Evolutionary conservation across 345 rosid genomes (phyloP).

Genomic region (Eucalyptus camaldulensis): DNA sequence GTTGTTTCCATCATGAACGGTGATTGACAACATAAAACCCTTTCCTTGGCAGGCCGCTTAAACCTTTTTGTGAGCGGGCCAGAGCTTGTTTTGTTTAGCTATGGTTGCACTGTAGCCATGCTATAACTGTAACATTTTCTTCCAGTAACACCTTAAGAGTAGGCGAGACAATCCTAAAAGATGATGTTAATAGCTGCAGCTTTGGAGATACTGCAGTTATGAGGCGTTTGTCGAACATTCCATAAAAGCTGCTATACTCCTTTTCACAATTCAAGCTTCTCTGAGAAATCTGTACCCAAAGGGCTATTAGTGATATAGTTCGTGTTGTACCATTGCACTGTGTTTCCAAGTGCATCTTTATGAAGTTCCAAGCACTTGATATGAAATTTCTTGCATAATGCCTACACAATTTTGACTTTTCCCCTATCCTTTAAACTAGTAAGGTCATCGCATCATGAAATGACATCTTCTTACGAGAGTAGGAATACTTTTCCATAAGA

Average conservation of each 20-base stretch:
- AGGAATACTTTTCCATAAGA: not conserved
- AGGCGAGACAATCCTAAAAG: not conserved
- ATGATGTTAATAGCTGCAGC: not conserved
- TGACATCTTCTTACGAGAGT: not conserved
- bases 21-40: not conserved
- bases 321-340: not conserved
- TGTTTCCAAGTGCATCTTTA: not conserved
- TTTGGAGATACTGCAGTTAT: not conserved
- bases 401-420: not conserved
- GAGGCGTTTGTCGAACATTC: not conserved
- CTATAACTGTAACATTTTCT: not conserved
- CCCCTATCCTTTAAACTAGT: not conserved
- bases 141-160: not conserved
- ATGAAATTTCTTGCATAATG: not conserved
- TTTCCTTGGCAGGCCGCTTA: not conserved
- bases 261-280: not conserved
- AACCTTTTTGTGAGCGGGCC: not conserved
- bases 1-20: not conserved
- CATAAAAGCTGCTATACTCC: not conserved
- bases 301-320: not conserved
- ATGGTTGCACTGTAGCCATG: not conserved
- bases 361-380: not conserved
- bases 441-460: not conserved
- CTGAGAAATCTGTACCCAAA: not conserved
- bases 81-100: not conserved